Evolutionary conservation across 1,284 basidiomycete genomes (phyloP).

Genomic region (Golubevia pallescens): DNA sequence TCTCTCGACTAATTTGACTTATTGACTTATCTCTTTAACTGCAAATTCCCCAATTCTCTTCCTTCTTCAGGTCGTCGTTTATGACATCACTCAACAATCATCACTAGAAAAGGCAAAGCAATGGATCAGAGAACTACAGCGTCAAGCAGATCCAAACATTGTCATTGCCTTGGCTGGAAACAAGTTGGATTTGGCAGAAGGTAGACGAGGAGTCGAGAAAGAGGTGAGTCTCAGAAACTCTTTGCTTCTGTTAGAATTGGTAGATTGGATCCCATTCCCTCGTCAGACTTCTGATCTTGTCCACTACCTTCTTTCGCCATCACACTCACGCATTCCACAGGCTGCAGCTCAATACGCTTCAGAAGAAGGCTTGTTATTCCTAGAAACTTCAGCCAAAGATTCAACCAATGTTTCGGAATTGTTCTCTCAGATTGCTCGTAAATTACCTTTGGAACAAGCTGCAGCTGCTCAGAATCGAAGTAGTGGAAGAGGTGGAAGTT

Average conservation of each 20-base stretch:
- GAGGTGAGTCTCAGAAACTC: too few species aligned
- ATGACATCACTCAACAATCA: constrained; percentile 15
- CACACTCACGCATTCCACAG: not conserved
- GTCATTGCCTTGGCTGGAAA: constrained; percentile 84
- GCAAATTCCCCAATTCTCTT: not conserved
- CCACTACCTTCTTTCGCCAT: not conserved
- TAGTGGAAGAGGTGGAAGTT: constrained; percentile 22
- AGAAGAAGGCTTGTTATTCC: constrained; percentile 93
- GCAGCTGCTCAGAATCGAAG: constrained; percentile 23
- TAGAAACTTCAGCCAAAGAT: constrained; percentile 92
- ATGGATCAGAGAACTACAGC: constrained; percentile 95
- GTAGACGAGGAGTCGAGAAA: constrained; percentile 38
- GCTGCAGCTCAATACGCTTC: constrained; percentile 87
- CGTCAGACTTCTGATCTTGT: too few species aligned
- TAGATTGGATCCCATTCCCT: not conserved
- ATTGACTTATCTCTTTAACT: not conserved
- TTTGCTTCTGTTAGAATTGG: not conserved
- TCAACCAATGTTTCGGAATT: constrained; percentile 86
- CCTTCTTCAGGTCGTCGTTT: constrained; percentile 47
- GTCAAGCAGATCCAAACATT: constrained; percentile 95
- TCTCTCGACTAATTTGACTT: too few species aligned
- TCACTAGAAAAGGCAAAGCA: constrained; percentile 93
- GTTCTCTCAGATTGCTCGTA: constrained; percentile 57
- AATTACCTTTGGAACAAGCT: constrained; percentile 52
- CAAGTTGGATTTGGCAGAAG: constrained; percentile 79